Percentiles rank a stretch among this genome's conserved stretches.
Evolutionary conservation across 2,329 filamentous ascomycete species (phyloP).

Genomic region (Lachnellula hyalina): DNA sequence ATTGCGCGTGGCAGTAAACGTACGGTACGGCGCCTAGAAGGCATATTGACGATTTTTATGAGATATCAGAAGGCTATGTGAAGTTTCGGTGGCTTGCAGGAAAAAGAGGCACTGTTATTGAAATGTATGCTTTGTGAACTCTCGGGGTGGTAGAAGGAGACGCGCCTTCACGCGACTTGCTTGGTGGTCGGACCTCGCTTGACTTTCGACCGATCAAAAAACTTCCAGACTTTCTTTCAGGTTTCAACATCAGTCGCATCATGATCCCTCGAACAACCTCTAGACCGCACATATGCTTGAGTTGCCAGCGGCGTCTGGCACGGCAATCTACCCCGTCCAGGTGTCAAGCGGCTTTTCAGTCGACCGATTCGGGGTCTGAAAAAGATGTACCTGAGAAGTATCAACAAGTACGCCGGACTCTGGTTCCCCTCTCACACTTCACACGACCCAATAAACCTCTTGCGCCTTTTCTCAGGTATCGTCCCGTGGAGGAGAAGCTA

Average conservation of each 20-base stretch:
- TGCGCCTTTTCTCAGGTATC: neutral
- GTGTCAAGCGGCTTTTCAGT: conserved; percentile 13
- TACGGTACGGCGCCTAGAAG: conserved; percentile 24
- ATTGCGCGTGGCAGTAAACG: conserved; percentile 1
- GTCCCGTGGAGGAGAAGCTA: conserved; percentile 1
- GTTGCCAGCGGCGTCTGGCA: conserved; percentile 27
- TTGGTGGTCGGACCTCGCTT: neutral
- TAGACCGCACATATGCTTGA: conserved; percentile 29
- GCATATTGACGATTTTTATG: conserved; percentile 16
- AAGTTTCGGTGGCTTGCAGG: too few relatives aligned
- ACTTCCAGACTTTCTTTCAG: neutral
- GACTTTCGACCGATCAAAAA: conserved; percentile 9
- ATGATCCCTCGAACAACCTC: conserved; percentile 28
- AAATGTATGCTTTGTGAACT: neutral
- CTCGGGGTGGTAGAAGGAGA: conserved; percentile 9
- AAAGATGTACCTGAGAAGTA: neutral
- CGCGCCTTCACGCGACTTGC: conserved; percentile 16
- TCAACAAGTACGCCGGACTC: neutral
- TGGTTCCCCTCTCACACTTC: neutral
- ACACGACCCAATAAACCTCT: neutral
- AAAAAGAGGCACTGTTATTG: too few relatives aligned
- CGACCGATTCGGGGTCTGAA: conserved; percentile 4
- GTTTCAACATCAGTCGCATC: conserved; percentile 22
- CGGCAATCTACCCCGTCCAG: conserved; percentile 5
- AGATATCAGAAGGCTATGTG: neutral